Conservation (phyloP, 768 basidiomycete genomes). For the Asterophora lycoperdoides region DNA sequence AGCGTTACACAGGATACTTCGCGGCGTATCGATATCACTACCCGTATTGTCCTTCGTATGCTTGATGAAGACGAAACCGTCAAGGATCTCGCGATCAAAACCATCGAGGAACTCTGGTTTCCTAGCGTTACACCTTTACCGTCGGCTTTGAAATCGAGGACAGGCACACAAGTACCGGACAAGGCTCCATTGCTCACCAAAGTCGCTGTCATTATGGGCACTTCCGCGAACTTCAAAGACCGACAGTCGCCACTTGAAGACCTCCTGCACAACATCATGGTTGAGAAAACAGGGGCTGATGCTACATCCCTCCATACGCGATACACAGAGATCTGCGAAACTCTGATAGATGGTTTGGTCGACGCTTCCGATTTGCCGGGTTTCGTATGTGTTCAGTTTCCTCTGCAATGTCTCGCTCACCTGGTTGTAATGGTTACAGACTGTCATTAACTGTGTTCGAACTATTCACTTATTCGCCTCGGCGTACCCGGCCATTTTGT, state of each 20-base stretch:
- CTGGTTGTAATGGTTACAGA: constrained; percentile 38
- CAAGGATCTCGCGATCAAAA: constrained; percentile 88
- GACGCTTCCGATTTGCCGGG: constrained; percentile 79
- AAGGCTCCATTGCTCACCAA: constrained; percentile 57
- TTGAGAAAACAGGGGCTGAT: constrained; percentile 60
- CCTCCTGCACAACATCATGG: constrained; percentile 77
- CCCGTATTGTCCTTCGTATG: constrained; percentile 77
- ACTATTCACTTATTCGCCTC: constrained; percentile 81
- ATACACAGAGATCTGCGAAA: constrained; percentile 81
- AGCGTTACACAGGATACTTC: constrained; percentile 51
- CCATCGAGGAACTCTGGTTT: constrained; percentile 92
- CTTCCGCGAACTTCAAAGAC: constrained; percentile 78
- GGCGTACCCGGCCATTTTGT: constrained; percentile 82
- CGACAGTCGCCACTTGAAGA: constrained; percentile 82
- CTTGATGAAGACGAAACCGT: constrained; percentile 93
- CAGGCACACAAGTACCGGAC: constrained; percentile 33
- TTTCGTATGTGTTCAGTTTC: constrained; percentile 48
- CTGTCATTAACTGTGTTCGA: constrained; percentile 77
- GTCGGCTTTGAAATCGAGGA: constrained; percentile 35
- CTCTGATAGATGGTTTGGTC: constrained; percentile 81
- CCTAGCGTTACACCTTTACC: constrained; percentile 30
- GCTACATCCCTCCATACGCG: constrained; percentile 52
- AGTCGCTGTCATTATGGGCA: constrained; percentile 81
- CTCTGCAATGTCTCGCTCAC: constrained; percentile 1
- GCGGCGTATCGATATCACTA: constrained; percentile 75